Percentiles rank a stretch among this genome's conserved stretches.
Conservation (phyloP, 257 asterid species). For the Osmanthus fragrans region DNA sequence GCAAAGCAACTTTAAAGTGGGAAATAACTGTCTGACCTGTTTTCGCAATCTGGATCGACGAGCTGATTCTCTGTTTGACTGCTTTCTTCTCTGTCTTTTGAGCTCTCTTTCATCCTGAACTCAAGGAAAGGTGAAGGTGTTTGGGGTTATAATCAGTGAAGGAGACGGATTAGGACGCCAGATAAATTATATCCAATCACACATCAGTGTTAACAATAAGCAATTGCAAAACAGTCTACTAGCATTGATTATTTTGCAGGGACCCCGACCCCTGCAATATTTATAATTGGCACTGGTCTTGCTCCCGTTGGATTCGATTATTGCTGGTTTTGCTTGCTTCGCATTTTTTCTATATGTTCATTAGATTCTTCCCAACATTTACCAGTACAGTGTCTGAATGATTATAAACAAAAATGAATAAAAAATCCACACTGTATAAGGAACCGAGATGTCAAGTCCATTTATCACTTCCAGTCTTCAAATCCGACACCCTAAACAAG, state of each 20-base stretch:
- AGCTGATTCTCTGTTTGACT: constrained; percentile 97
- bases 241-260: neutral
- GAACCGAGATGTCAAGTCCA: neutral
- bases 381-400: neutral
- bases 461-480: neutral
- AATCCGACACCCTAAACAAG: neutral
- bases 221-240: neutral
- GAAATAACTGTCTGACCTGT: constrained; percentile 52
- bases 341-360: neutral
- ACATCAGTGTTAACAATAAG: neutral
- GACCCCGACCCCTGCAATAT: no score
- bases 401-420: neutral
- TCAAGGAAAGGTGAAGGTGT: constrained; percentile 20
- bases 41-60: constrained; percentile 93
- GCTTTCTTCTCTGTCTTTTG: constrained; percentile 92
- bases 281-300: neutral
- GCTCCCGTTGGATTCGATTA: neutral
- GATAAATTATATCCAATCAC: constrained; percentile 2
- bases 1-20: neutral
- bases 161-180: constrained; percentile 5
- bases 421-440: neutral
- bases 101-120: constrained; percentile 90
- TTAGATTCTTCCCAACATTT: neutral
- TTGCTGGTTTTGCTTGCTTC: neutral
- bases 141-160: constrained; percentile 6